A percentile compares a stretch with the other conserved stretches of the same genome.
Evolutionary conservation across 371 early-diverging fungal genomes (phyloP).

Genomic region (Rhizopus microsporus): DNA sequence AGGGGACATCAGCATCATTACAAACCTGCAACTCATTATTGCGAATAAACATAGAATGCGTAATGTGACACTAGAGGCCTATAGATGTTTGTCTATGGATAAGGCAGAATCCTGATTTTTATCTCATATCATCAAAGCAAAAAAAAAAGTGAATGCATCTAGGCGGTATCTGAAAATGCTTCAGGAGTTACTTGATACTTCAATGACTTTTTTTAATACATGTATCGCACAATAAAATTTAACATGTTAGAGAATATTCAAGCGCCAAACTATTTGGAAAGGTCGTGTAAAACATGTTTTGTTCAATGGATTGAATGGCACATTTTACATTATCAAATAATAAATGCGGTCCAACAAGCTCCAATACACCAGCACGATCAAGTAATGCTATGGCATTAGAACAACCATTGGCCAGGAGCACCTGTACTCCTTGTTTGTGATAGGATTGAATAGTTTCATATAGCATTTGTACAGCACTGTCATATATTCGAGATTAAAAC

Average conservation of each 20-base stretch:
- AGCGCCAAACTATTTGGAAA: slow-evolving; percentile 13
- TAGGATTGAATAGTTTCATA: slow-evolving; percentile 81
- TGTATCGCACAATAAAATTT: too few relatives aligned
- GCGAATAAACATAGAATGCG: too few relatives aligned
- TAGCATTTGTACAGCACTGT: slow-evolving; percentile 79
- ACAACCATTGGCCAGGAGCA: slow-evolving; percentile 79
- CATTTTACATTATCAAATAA: slow-evolving; percentile 40
- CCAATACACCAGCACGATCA: slow-evolving; percentile 61
- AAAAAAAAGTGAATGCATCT: too few relatives aligned
- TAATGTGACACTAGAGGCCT: too few relatives aligned
- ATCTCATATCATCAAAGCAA: too few relatives aligned
- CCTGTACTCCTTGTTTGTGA: slow-evolving; percentile 65
- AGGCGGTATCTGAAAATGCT: too few relatives aligned
- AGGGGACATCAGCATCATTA: too few relatives aligned
- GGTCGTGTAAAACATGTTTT: slow-evolving; percentile 23
- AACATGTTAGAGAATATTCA: neutral
- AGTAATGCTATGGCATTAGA: slow-evolving; percentile 62
- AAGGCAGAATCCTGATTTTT: too few relatives aligned
- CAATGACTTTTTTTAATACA: too few relatives aligned
- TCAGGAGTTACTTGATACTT: too few relatives aligned
- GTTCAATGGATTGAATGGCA: slow-evolving; percentile 37
- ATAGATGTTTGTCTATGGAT: too few relatives aligned
- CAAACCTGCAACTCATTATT: too few relatives aligned
- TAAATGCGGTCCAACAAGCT: slow-evolving; percentile 59
- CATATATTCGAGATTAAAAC: neutral